phyloP scores from a whole-genome alignment of 2,329 filamentous ascomycete genomes.

The Alternaria sp. region DNA sequence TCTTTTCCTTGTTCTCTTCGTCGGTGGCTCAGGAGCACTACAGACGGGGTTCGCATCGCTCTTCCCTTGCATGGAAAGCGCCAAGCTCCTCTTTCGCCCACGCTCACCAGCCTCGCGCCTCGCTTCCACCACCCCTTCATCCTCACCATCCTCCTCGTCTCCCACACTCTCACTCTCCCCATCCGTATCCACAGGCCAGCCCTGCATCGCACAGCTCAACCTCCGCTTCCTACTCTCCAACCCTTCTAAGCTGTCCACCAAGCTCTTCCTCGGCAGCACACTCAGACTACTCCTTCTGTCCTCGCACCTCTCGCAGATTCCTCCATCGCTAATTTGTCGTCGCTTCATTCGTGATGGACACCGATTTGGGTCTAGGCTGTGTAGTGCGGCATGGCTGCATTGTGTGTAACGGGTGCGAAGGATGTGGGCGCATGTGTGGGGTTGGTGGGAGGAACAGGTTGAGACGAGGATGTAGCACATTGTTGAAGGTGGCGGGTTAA shows the following conservation, averaged over 20 bases:
- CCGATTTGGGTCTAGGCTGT: constrained; percentile 19
- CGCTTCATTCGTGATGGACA: constrained; percentile 38
- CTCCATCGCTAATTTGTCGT: background rate
- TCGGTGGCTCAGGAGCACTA: background rate
- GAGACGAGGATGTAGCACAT: constrained; percentile 35
- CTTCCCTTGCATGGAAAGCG: background rate
- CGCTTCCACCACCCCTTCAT: background rate
- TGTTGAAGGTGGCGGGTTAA: too few species aligned
- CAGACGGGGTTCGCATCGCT: background rate
- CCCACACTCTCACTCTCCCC: background rate
- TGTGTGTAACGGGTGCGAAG: constrained; percentile 21
- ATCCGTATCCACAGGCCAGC: background rate
- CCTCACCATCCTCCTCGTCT: background rate
- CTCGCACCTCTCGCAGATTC: constrained; percentile 17
- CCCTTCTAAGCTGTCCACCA: background rate
- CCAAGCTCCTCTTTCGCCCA: background rate
- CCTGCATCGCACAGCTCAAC: background rate
- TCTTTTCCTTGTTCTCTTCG: background rate
- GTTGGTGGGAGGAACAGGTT: constrained; percentile 13
- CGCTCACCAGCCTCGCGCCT: background rate
- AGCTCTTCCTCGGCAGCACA: background rate
- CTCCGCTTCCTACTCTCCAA: background rate
- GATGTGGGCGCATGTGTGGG: constrained; percentile 16
- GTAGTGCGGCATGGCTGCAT: constrained; percentile 29
- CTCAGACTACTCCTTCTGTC: constrained; percentile 26